These are phyloP conservation scores for Sporisorium reilianum DNA, from an alignment of 1,284 basidiomycete species.

Conservation along the genomic window DNA sequence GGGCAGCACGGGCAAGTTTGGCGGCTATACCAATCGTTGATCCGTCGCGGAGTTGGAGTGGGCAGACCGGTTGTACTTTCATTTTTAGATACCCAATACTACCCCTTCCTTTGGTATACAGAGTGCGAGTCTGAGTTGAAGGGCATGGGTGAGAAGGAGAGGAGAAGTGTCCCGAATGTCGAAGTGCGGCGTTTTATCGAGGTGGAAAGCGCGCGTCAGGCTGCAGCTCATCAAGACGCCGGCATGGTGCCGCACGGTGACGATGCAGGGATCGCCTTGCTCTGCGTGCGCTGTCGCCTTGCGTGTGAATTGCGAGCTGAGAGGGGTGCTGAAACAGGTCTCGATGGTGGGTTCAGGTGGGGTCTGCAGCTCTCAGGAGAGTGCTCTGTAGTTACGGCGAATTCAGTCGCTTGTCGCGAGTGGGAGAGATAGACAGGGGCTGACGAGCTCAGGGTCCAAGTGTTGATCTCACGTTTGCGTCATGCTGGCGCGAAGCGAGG, in stretches of 20 bases:
- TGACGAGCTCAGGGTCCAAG: not conserved
- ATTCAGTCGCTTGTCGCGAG: too few species aligned
- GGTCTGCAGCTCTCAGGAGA: not conserved
- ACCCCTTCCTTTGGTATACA: not conserved
- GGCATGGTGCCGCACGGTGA: not conserved
- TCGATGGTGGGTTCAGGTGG: not conserved
- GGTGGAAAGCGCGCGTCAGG: constrained; percentile 1
- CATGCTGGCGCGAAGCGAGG: not conserved
- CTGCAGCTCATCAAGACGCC: constrained; percentile 13
- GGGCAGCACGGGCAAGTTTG: constrained; percentile 54
- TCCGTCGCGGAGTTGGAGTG: too few species aligned
- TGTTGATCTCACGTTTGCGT: constrained; percentile 17
- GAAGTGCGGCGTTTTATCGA: constrained; percentile 10
- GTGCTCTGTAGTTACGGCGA: too few species aligned
- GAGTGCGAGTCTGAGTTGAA: not conserved
- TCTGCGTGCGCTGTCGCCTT: not conserved
- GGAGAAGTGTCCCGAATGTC: not conserved
- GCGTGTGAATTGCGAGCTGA: not conserved
- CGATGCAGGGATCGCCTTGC: not conserved
- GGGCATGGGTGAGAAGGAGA: not conserved
- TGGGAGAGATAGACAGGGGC: too few species aligned
- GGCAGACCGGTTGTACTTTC: not conserved
- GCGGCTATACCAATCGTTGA: constrained; percentile 50
- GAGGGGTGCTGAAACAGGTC: not conserved
- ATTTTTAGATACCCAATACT: constrained; percentile 6